Evolutionary conservation across 768 basidiomycete species (phyloP).

Genomic region (Tricholoma terreum): DNA sequence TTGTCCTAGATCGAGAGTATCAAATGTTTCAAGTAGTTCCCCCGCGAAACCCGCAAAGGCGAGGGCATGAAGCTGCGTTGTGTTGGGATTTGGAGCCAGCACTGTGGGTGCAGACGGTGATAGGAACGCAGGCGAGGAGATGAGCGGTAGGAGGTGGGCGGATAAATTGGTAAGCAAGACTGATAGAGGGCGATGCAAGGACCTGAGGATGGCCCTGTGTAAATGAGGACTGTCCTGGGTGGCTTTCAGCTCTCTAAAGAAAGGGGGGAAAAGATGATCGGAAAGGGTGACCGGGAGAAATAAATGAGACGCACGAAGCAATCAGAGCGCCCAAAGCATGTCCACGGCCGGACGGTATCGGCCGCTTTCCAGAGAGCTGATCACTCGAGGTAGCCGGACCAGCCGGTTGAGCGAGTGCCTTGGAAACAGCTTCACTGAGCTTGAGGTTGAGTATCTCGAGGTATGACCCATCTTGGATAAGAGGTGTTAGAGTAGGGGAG

Average conservation of each 20-base stretch:
- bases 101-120: conserved; percentile 47
- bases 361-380: conserved; percentile 60
- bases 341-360: conserved; percentile 75
- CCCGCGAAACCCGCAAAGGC: conserved; percentile 67
- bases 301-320: conserved; percentile 52
- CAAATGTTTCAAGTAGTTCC: conserved; percentile 70
- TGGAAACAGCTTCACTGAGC: conserved; percentile 79
- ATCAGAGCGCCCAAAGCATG: conserved; percentile 64
- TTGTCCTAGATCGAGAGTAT: conserved; percentile 58
- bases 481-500: conserved; percentile 37
- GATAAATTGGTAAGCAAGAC: conserved; percentile 72
- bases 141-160: conserved; percentile 58
- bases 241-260: conserved; percentile 63
- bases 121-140: conserved; percentile 63
- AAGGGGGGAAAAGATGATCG: conserved; percentile 11
- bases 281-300: background rate
- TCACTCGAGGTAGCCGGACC: conserved; percentile 52
- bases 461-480: conserved; percentile 77
- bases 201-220: conserved; percentile 65
- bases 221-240: conserved; percentile 62
- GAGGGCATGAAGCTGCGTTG: conserved; percentile 70
- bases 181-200: conserved; percentile 73
- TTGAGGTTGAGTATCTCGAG: conserved; percentile 73
- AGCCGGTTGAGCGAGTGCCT: conserved; percentile 63
- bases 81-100: conserved; percentile 52